Evolutionary conservation across 2,329 filamentous ascomycete species (phyloP), one percentile per base, ranked within the genome.

Genomic region (Diaporthe destruens): DNA sequence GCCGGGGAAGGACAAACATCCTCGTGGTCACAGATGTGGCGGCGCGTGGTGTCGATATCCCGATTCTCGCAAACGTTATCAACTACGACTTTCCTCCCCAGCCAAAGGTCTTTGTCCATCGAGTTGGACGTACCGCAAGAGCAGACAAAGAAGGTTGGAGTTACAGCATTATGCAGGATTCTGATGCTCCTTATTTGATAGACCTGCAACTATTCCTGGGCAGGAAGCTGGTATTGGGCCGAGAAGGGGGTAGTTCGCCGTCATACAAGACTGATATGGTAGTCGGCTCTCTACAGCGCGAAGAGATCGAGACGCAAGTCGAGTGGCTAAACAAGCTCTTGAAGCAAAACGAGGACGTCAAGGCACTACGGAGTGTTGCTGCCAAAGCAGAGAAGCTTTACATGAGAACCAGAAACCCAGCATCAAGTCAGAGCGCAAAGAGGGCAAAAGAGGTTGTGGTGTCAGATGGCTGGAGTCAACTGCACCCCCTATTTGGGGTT

Each of bases 41-140:
- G 18, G 96, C 96, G 29, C 90, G 96, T 86, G 96, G 96, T 90
- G 97, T 99, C 74, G 96, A 99, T 90, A 98, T 99, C 76, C 96
- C 96, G 0, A 89, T 98, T 59, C 87, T 99, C 47, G 95, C 94
- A 71, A 98, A 99, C 80, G 96, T 99, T 73, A 96, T 99, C 85
- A 98, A 99, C 85, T 99, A 97, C 82, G 96, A 98, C 80, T 99
- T 99, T 76, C 96, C 96, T 3, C 93, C 96, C 1, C 96, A 98
- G 79, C 94, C 96, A 25, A 99, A 99, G 83, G 91, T 99, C 54
- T 99, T 97, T 78, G 93, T 99, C 36, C 96, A 99, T 82, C 92
- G 96, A 80, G 96, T 99, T 59, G 96, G 96, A 78, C 92, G 96
- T 84, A 99, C 97, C 34, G 97, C 96, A 53, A 91, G 96, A 88